A percentile compares a stretch with the other conserved stretches of the same genome.
Evolutionary conservation across 2,329 filamentous ascomycete genomes (phyloP).

Genomic region (Xylaria sp.): DNA sequence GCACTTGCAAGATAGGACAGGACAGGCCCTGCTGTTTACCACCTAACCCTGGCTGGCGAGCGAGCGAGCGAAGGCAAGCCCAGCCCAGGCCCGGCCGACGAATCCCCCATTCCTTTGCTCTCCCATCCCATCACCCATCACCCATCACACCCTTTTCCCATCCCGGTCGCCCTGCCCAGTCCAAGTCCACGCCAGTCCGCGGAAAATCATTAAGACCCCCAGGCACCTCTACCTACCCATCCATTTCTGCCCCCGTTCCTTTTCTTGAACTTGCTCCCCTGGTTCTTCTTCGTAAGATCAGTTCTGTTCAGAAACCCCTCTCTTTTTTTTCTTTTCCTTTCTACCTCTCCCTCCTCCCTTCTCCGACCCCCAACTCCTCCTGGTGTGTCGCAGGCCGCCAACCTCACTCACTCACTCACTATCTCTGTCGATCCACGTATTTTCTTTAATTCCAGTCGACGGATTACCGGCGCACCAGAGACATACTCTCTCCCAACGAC

Average conservation of each 20-base stretch:
- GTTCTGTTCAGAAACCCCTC: slow-evolving; percentile 54
- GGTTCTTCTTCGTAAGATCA: slow-evolving; percentile 52
- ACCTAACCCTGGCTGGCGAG: slow-evolving; percentile 32
- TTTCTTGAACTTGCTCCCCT: slow-evolving; percentile 52
- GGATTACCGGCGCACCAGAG: slow-evolving; percentile 38
- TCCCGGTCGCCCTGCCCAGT: slow-evolving; percentile 33
- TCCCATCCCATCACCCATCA: slow-evolving; percentile 5
- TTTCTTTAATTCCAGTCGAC: slow-evolving; percentile 37
- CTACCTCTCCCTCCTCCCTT: slow-evolving; percentile 50
- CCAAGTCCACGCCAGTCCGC: slow-evolving; percentile 34
- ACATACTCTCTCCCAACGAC: slow-evolving; percentile 46
- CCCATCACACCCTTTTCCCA: slow-evolving; percentile 43
- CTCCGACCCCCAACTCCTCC: slow-evolving; percentile 46
- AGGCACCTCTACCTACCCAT: slow-evolving; percentile 40
- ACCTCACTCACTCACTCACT: slow-evolving; percentile 40
- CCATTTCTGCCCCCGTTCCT: slow-evolving; percentile 48
- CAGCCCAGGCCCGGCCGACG: slow-evolving; percentile 26
- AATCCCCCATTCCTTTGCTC: slow-evolving; percentile 35
- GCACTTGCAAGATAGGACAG: slow-evolving; percentile 27
- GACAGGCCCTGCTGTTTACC: slow-evolving; percentile 24
- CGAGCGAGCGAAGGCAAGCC: slow-evolving; percentile 8
- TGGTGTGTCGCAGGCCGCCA: slow-evolving; percentile 49
- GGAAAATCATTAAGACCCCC: slow-evolving; percentile 53
- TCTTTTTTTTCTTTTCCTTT: slow-evolving; percentile 52
- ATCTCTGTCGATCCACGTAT: slow-evolving; percentile 35